Conservation (phyloP, 768 basidiomycete species). For the Aureoboletus auriporus region DNA sequence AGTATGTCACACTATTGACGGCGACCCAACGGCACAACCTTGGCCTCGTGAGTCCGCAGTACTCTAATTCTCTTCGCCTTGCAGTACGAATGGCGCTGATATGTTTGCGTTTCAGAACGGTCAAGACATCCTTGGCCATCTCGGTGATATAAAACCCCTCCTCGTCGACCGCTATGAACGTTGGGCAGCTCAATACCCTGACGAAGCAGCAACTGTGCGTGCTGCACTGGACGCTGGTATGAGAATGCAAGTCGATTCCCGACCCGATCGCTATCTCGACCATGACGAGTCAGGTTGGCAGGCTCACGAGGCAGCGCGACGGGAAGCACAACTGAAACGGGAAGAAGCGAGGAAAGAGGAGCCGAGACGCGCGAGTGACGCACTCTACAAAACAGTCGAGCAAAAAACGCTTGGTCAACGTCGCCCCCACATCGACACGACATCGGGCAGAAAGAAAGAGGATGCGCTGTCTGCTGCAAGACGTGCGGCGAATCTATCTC, state of each 20-base stretch:
- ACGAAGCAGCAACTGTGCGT: conserved; percentile 27
- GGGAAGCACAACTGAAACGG: conserved; percentile 29
- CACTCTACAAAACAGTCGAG: conserved; percentile 29
- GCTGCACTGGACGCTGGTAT: conserved; percentile 17
- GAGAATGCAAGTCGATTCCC: conserved; percentile 22
- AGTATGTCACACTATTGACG: conserved; percentile 55
- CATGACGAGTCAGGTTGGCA: conserved; percentile 32
- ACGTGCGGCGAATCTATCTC: conserved; percentile 22
- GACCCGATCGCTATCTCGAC: conserved; percentile 22
- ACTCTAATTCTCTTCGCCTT: not conserved
- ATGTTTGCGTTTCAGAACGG: conserved; percentile 51
- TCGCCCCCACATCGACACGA: conserved; percentile 28
- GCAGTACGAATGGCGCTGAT: conserved; percentile 11
- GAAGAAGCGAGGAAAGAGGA: conserved; percentile 36
- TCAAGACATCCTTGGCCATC: conserved; percentile 64
- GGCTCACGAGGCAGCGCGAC: conserved; percentile 30
- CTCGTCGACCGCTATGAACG: conserved; percentile 62
- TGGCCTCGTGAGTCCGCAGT: conserved; percentile 53
- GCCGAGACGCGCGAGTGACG: conserved; percentile 30
- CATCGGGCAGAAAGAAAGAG: conserved; percentile 28
- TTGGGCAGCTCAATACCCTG: conserved; percentile 48
- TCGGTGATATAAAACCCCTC: conserved; percentile 59
- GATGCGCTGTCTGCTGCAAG: conserved; percentile 24
- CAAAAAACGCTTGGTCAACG: conserved; percentile 14
- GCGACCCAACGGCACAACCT: conserved; percentile 62